Evolutionary conservation across 495 filamentous ascomycete genomes (phyloP).

Genomic region (Xylaria castorea): DNA sequence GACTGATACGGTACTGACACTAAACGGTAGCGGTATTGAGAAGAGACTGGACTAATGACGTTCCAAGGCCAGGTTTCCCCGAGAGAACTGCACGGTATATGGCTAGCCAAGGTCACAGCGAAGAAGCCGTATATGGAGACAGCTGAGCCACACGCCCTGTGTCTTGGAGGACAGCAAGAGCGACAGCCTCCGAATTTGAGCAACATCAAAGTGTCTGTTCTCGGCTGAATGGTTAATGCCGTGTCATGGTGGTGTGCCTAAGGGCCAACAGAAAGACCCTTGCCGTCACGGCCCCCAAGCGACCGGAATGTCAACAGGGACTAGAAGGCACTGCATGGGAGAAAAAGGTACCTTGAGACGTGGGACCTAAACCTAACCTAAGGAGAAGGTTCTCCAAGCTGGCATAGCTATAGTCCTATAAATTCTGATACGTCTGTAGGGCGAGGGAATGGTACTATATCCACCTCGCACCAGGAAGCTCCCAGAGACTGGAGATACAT

Average conservation of each 20-base stretch:
- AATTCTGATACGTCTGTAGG: slow-evolving; percentile 18
- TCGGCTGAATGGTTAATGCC: slow-evolving; percentile 64
- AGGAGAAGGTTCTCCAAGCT: slow-evolving; percentile 16
- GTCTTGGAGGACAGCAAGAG: slow-evolving; percentile 44
- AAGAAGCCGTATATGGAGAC: slow-evolving; percentile 46
- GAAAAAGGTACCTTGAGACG: slow-evolving; percentile 12
- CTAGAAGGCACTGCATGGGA: slow-evolving; percentile 35
- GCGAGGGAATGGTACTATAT: slow-evolving; percentile 17
- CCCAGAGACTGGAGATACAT: slow-evolving; percentile 28
- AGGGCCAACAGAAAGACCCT: slow-evolving; percentile 52
- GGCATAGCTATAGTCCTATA: slow-evolving; percentile 22
- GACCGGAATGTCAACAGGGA: slow-evolving; percentile 39
- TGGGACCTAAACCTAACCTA: slow-evolving; percentile 15
- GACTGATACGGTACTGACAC: slow-evolving; percentile 39
- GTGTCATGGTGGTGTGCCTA: slow-evolving; percentile 52
- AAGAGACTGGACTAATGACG: slow-evolving; percentile 43
- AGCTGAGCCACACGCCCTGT: slow-evolving; percentile 58
- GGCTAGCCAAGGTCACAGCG: slow-evolving; percentile 35
- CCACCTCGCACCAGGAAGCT: slow-evolving; percentile 25
- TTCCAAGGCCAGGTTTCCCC: slow-evolving; percentile 47
- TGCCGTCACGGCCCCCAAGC: slow-evolving; percentile 45
- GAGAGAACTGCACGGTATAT: slow-evolving; percentile 43
- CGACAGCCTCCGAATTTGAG: slow-evolving; percentile 50
- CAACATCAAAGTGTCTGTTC: slow-evolving; percentile 50
- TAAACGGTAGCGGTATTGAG: slow-evolving; percentile 46